Evolutionary conservation across 768 basidiomycete species (phyloP).

Genomic region (Cystobasidium onofrii): DNA sequence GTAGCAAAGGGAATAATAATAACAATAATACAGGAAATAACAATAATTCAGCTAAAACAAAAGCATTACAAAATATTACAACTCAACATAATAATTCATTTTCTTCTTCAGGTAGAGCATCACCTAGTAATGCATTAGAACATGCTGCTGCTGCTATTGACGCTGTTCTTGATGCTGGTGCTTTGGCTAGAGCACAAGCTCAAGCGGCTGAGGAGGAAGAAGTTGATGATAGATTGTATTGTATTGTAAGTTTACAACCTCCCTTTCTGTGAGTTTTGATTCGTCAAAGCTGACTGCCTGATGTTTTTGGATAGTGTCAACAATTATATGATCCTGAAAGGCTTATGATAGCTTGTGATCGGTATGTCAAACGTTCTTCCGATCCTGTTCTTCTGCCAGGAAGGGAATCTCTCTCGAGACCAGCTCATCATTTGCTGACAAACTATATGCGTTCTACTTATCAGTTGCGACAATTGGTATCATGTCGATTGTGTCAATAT

Average conservation of each 20-base stretch:
- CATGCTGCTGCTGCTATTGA: constrained; percentile 3
- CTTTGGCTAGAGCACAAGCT: background rate
- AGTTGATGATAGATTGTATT: constrained; percentile 67
- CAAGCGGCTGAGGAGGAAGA: constrained; percentile 46
- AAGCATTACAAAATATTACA: background rate
- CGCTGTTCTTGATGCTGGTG: background rate
- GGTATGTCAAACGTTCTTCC: constrained; percentile 59
- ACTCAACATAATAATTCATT: background rate
- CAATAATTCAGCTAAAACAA: background rate
- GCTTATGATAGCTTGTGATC: constrained; percentile 88
- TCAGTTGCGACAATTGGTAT: constrained; percentile 89
- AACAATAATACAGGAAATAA: background rate
- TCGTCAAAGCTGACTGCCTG: background rate
- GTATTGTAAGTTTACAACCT: constrained; percentile 48
- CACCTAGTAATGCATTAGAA: background rate
- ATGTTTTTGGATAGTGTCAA: constrained; percentile 52
- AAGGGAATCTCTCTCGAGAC: no score
- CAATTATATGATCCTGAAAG: constrained; percentile 76
- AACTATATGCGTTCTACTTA: background rate
- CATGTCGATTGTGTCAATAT: constrained; percentile 77
- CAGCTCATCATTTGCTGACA: no score
- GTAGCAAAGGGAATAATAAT: background rate
- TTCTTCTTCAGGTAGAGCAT: background rate
- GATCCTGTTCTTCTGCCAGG: no score
- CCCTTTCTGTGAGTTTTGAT: no score